These are phyloP conservation scores for Mucor saturninus DNA, from an alignment of 371 early-diverging fungal species.

Conservation along the genomic window DNA sequence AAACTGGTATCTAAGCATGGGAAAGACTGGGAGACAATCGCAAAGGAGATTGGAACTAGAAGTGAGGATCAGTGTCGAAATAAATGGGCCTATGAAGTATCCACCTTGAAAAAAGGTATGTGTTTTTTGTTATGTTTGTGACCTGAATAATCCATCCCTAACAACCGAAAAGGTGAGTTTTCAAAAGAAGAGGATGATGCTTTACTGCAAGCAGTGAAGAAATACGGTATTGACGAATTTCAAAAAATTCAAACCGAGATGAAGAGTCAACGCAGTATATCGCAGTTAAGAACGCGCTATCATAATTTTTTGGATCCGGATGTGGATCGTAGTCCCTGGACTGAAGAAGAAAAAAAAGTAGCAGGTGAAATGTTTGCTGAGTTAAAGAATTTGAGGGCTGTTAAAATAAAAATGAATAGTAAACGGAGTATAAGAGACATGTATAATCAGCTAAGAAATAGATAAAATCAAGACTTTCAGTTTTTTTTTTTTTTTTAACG, in stretches of 20 bases:
- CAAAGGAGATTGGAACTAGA: constrained; percentile 13
- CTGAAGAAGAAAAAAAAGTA: constrained; percentile 32
- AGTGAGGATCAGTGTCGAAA: constrained; percentile 29
- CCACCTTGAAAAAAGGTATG: constrained; percentile 22
- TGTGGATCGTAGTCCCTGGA: constrained; percentile 48
- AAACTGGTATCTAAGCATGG: constrained; percentile 8
- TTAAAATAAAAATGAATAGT: constrained; percentile 17
- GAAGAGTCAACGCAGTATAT: constrained; percentile 14
- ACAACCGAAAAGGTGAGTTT: constrained; percentile 17
- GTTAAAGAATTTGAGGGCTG: constrained; percentile 10
- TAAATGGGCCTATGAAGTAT: constrained; percentile 27
- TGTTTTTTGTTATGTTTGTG: not conserved
- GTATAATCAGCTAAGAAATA: constrained; percentile 19
- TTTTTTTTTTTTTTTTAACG: no score
- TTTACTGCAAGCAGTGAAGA: constrained; percentile 12
- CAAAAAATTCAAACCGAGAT: constrained; percentile 24
- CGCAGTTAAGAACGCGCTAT: constrained; percentile 29
- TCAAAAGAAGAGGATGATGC: constrained; percentile 26
- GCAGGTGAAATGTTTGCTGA: constrained; percentile 7
- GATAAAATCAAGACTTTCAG: not conserved
- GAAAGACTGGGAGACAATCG: constrained; percentile 15
- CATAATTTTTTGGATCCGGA: constrained; percentile 34
- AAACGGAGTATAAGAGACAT: constrained; percentile 22
- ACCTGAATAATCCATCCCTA: not conserved
- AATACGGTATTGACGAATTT: constrained; percentile 20